Base-by-base conservation (phyloP, 305 asterid genomes). In the Plantago lanceolata region DNA sequence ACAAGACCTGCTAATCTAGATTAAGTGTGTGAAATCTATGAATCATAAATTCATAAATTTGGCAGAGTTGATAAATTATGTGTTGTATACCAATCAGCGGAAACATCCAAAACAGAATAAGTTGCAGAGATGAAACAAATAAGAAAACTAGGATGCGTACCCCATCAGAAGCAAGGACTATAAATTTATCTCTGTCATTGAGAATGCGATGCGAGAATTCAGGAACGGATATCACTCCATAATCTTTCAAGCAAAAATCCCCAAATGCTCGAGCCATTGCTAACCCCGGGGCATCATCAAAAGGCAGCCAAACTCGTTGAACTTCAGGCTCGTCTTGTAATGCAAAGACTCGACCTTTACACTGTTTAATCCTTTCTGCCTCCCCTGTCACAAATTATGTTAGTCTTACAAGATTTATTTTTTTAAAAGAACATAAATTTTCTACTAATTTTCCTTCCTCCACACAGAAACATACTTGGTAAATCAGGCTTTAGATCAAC, bases 231-330 rank as follows among this genome's bases (percentile, higher is more conserved):
- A 93, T 93, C 53, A 93, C 98, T 44, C 98, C 98, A 62, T 93
- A 90, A 53, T 89, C 97, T 84, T 93, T 93, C 80, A 93, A 79
- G 76, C 97, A 89, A 71, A 93, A 93, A 75, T 93, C 98, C 37
- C 98, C 98, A 73, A 93, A 93, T 11, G 98, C 98, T 55, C 98
- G 79, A 59, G 98, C 97, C 98, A 93, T 93, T n/a, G 98, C 98
- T 68, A 93, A 82, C 14, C 98, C 98, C 12, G 98, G 98, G 63
- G 97, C 97, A 82, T 93, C 94, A 68, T 93, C 97, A 67, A 84
- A 89, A 49, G 98, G 98, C 65, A 93, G 84, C 98, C 98, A 93
- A 75, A 93, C 98, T 69, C 98, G 80, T 43, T 77, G 97, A 72
- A 90, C 97, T 69, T 93, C 98, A 24, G 98, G 98, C 82, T 93